Evolutionary conservation across 2,329 filamentous ascomycete genomes (phyloP), one percentile per base, ranked within the genome.

Genomic region (Paracamarosporium sp.): DNA sequence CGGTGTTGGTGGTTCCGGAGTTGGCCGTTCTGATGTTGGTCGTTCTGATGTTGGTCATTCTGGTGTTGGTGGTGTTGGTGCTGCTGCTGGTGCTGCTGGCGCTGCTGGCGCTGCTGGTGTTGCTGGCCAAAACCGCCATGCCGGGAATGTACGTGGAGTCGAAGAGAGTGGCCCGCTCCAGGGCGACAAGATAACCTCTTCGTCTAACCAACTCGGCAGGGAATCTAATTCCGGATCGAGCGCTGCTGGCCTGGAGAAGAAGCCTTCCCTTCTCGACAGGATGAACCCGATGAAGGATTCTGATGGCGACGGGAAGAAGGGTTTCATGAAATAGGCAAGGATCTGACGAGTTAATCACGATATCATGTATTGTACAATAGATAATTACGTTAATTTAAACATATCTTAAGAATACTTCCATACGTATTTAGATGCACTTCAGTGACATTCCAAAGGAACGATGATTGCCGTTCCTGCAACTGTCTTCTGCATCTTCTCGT

Each of bases 201-300:
- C 17, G 17, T 22, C 44, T 35, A 20, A 47, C 22, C 15, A n/a
- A 7, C 33, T 25, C 25, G 9, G 22, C 22, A 25, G 20, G 27
- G 17, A 28, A n/a, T 31, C 41, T 25, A 50, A 6, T 17, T 40
- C 47, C 9, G n/a, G 15, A 2, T 30, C 48, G 13, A 59, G 59
- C 31, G 55, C 4, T 43, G 30, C 35, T 38, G 46, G 57, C 38
- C 35, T 46, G 20, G 53, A 59, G 17, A 66, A 55, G 12, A 85
- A 85, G 74, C 78, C 83, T 1, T 74, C 76, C 15, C 60, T 87
- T 58, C 69, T 83, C 72, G 79, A 86, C 55, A 83, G 81, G 68
- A 57, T 87, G 35, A 86, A 87, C 73, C 84, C 85, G 1, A 80
- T 74, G 72, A 78, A 76, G 38, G 84, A 87, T 65, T 60, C 83